Percentiles rank a stretch among this genome's conserved stretches.
phyloP scores from a whole-genome alignment of 2,329 filamentous ascomycete species.

The Penicillium sclerotiorum region DNA sequence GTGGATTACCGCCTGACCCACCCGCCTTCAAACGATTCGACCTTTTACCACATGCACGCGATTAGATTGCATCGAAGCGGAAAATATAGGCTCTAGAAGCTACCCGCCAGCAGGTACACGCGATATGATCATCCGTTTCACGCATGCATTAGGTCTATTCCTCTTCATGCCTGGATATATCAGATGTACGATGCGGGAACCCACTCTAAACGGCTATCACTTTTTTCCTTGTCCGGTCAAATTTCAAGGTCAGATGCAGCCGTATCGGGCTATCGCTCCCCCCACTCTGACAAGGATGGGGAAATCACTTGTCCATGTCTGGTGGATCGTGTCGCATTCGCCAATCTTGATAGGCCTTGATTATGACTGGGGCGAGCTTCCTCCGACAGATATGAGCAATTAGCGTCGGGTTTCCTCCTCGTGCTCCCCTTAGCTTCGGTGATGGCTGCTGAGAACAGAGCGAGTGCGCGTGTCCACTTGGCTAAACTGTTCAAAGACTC shows the following conservation, averaged over 20 bases:
- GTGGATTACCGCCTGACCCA: neutral
- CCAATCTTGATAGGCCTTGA: constrained; percentile 3
- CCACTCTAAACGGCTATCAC: no score
- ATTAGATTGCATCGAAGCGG: constrained; percentile 3
- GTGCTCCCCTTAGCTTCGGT: constrained; percentile 10
- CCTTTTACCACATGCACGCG: neutral
- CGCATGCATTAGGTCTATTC: no score
- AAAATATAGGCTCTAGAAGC: constrained; percentile 10
- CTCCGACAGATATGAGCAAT: neutral
- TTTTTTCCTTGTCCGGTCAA: no score
- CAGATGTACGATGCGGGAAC: no score
- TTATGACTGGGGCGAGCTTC: neutral
- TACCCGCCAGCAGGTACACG: constrained; percentile 7
- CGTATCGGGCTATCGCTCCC: neutral
- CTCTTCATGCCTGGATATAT: no score
- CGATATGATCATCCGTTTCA: neutral
- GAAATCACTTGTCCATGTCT: neutral
- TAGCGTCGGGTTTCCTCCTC: constrained; percentile 8
- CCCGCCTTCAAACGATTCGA: neutral
- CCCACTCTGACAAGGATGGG: constrained; percentile 2
- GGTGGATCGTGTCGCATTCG: constrained; percentile 2
- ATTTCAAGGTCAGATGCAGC: neutral
- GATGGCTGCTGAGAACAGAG: neutral
- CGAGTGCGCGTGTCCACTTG: neutral
- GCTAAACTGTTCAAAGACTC: neutral